These are phyloP conservation scores for Friedmanniomyces endolithicus DNA, from an alignment of 495 filamentous ascomycete species.

Conservation along the genomic window DNA sequence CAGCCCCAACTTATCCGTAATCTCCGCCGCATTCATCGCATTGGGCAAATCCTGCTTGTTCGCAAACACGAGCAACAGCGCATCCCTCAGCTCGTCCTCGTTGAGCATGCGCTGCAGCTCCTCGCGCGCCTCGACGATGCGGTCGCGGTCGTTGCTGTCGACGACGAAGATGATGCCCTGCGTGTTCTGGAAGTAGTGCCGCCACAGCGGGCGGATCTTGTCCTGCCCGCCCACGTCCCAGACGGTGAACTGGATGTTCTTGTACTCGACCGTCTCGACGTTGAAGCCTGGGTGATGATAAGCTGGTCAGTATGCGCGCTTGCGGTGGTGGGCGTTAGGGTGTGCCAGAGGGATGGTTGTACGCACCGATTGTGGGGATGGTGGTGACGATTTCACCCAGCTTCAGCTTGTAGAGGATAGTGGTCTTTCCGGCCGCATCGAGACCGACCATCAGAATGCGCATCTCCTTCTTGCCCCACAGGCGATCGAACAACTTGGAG, in stretches of 20 bases:
- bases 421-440: conserved; percentile 98
- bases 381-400: conserved; percentile 99
- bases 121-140: conserved; percentile 96
- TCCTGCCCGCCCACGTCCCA: conserved; percentile 99
- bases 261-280: conserved; percentile 99
- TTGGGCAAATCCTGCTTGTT: conserved; percentile 99
- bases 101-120: conserved; percentile 99
- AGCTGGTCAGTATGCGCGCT: not conserved
- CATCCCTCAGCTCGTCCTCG: conserved; percentile 97
- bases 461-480: conserved; percentile 99
- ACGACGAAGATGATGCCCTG: conserved; percentile 99
- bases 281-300: conserved; percentile 65
- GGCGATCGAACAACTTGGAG: conserved; percentile 83
- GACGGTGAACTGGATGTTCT: conserved; percentile 99
- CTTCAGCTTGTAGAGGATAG: conserved; percentile 99
- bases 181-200: conserved; percentile 99
- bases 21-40: conserved; percentile 98
- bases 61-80: conserved; percentile 93
- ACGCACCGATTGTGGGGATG: conserved; percentile 97
- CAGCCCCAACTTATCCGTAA: conserved; percentile 98
- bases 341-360: conserved; percentile 13
- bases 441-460: conserved; percentile 99
- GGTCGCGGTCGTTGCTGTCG: conserved; percentile 99
- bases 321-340: not conserved
- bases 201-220: conserved; percentile 99